phyloP scores from a whole-genome alignment of 441 rosid species.

The Rhodomyrtus psidioides region DNA sequence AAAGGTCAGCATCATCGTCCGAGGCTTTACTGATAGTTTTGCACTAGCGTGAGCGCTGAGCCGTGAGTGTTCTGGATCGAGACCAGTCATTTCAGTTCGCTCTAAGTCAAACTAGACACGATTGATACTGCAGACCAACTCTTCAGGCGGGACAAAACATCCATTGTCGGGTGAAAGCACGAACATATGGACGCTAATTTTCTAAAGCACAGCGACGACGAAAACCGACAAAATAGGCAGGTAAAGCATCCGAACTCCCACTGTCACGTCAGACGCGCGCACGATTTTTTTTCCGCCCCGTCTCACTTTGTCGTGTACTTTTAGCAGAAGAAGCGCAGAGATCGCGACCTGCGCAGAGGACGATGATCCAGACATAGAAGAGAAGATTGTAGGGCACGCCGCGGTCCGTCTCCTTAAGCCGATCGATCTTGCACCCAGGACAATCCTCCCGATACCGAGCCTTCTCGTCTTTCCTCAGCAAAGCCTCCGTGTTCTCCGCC shows the following conservation, averaged over 20 bases:
- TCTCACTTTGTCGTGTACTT: neutral
- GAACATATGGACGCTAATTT: neutral
- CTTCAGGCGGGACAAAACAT: neutral
- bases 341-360: conserved; percentile 31
- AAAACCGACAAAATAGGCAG: neutral
- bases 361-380: conserved; percentile 25
- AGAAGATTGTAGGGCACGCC: conserved; percentile 18
- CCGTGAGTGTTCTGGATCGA: neutral
- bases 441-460: conserved; percentile 18
- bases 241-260: neutral
- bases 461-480: neutral
- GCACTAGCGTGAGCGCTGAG: neutral
- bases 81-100: neutral
- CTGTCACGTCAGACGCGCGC: neutral
- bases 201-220: neutral
- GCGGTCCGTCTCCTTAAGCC: conserved; percentile 9
- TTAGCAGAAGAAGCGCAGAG: neutral
- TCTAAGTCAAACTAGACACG: neutral
- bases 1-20: neutral
- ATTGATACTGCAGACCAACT: neutral
- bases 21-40: neutral
- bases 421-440: conserved; percentile 33
- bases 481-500: neutral
- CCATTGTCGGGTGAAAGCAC: neutral
- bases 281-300: neutral